A percentile compares a stretch with the other conserved stretches of the same genome.
These are phyloP conservation scores for Sideroxylon spinosum DNA, from an alignment of 179 eudicot species.

Conservation along the genomic window DNA sequence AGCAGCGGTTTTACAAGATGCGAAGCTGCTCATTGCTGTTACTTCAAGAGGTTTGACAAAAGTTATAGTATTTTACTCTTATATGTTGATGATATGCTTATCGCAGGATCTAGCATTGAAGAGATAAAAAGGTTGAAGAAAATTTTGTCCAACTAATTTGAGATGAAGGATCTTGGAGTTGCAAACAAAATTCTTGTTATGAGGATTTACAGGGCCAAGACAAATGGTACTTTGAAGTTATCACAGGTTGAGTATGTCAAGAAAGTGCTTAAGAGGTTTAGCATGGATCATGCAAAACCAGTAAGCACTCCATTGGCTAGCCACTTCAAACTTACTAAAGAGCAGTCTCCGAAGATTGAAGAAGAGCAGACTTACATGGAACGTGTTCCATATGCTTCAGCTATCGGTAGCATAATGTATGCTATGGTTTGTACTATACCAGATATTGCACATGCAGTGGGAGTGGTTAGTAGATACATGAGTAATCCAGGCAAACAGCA, in stretches of 20 bases:
- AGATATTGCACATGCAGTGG: background rate
- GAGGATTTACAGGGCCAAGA: too few relatives aligned
- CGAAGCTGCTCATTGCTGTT: background rate
- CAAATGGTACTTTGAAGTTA: too few relatives aligned
- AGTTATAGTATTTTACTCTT: too few relatives aligned
- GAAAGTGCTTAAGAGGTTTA: background rate
- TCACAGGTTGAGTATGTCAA: background rate
- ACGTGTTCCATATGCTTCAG: conserved; percentile 5
- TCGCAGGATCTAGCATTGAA: background rate
- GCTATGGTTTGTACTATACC: background rate
- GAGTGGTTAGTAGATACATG: conserved; percentile 1
- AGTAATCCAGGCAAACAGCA: background rate
- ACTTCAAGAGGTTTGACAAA: background rate
- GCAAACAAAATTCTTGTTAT: too few relatives aligned
- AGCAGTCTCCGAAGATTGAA: background rate
- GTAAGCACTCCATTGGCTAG: background rate
- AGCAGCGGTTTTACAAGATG: background rate
- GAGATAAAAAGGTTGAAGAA: background rate
- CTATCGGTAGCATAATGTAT: background rate
- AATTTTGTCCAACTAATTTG: too few relatives aligned
- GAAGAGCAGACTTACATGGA: background rate
- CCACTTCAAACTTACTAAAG: background rate
- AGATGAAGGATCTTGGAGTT: too few relatives aligned
- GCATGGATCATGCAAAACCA: background rate
- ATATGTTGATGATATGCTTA: background rate